Percentiles rank a stretch among this genome's conserved stretches.
These are phyloP conservation scores for Colletotrichum sp. DNA, from an alignment of 2,329 filamentous ascomycete species.

Conservation along the genomic window DNA sequence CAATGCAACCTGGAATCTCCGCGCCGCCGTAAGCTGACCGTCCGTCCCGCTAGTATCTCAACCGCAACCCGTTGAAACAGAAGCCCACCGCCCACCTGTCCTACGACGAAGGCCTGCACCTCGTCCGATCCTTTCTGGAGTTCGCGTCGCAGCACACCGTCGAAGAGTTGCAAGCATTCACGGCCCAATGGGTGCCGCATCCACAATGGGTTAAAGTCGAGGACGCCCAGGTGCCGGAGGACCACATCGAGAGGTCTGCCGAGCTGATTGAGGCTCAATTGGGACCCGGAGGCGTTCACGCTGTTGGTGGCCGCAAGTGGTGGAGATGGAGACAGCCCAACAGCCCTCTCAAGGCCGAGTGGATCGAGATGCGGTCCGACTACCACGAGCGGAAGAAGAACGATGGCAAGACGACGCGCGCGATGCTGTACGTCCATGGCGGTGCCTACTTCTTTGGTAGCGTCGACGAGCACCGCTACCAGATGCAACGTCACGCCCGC, in stretches of 20 bases:
- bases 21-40: not conserved
- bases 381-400: constrained; percentile 73
- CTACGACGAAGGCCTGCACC: constrained; percentile 89
- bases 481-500: constrained; percentile 93
- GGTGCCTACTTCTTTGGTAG: constrained; percentile 96
- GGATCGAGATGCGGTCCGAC: constrained; percentile 94
- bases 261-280: constrained; percentile 73
- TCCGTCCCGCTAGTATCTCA: constrained; percentile 68
- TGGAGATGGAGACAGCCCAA: constrained; percentile 84
- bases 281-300: constrained; percentile 74
- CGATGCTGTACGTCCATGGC: constrained; percentile 94
- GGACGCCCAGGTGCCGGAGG: constrained; percentile 66
- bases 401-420: constrained; percentile 66
- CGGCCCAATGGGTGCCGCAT: constrained; percentile 87
- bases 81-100: constrained; percentile 91
- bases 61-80: constrained; percentile 74
- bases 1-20: not conserved
- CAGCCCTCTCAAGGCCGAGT: constrained; percentile 77
- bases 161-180: constrained; percentile 92
- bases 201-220: constrained; percentile 88
- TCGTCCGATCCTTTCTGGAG: constrained; percentile 84
- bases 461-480: constrained; percentile 96
- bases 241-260: constrained; percentile 71
- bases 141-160: constrained; percentile 90
- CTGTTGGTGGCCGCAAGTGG: constrained; percentile 84